These are phyloP conservation scores for Heterobasidion annosum DNA, from an alignment of 1,284 basidiomycete genomes.

Conservation along the genomic window DNA sequence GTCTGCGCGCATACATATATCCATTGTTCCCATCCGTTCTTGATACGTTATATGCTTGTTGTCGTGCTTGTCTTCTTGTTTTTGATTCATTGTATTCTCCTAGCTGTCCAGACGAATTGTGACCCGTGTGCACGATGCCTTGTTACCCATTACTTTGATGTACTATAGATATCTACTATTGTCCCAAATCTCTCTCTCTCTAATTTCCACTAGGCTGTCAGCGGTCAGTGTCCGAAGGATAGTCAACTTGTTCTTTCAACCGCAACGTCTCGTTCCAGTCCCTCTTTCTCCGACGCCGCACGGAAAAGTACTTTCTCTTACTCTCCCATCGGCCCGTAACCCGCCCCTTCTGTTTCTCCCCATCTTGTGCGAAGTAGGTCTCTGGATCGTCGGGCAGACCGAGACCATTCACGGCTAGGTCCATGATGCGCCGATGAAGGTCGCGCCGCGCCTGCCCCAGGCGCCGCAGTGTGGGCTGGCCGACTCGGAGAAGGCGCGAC, in stretches of 20 bases:
- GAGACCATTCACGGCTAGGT: slow-evolving; percentile 50
- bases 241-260: slow-evolving; percentile 73
- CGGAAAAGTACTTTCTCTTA: slow-evolving; percentile 66
- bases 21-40: background rate
- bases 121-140: background rate
- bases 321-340: slow-evolving; percentile 59
- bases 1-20: background rate
- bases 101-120: background rate
- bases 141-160: background rate
- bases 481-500: slow-evolving; percentile 54
- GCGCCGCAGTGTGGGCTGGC: slow-evolving; percentile 40
- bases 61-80: background rate
- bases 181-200: too few species aligned
- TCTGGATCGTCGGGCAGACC: slow-evolving; percentile 65
- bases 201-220: too few species aligned
- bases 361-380: slow-evolving; percentile 41
- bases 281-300: slow-evolving; percentile 68
- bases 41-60: background rate
- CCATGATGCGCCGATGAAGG: slow-evolving; percentile 54
- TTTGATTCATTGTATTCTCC: background rate
- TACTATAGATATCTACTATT: background rate
- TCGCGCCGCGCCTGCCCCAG: slow-evolving; percentile 45
- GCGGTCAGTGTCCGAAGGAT: slow-evolving; percentile 16
- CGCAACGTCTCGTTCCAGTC: slow-evolving; percentile 83
- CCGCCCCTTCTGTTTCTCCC: slow-evolving; percentile 60